Evolutionary conservation across 768 basidiomycete genomes (phyloP), one percentile per base, ranked within the genome.

Genomic region (Pulveroboletus sp.): DNA sequence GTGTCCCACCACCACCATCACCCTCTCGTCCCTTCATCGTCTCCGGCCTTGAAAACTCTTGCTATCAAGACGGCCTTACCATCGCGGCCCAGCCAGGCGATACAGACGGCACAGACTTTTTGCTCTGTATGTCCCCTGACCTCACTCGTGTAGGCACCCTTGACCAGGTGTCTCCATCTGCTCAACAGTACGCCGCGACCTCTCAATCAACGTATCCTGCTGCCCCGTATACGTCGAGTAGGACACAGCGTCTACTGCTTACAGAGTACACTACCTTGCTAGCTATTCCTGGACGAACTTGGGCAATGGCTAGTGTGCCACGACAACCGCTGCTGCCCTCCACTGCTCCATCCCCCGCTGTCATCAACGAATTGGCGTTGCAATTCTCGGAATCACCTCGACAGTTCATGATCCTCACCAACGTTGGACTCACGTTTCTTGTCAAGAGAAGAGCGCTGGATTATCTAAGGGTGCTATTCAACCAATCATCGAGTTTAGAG

Each of bases 401-500:
- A 40, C 86, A 91, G 59, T 95, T 94, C 64, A 81, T 97, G 75
- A 78, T 97, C 49, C 69, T 97, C 50, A 92, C 87, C 21, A 94
- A 92, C 58, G 85, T 84, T 16, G 94, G 93, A 5, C 66, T 97
- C 51, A 87, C 85, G 17, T 85, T 90, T 63, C 72, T 95, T 45
- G 75, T 77, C 23, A 90, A 93, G 69, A 78, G 90, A 47, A 79
- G 93, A 36, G 84, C 94, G 6, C 66, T 95, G 42, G 95, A 98
- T 64, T 87, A 89, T 52, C 69, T 97, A 45, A 81, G 79, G 81
- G 81, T 19, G 85, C 81, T 51, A 75, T 83, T 12, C 86, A 89
- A 59, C 79, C 88, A n/a, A 82, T 93, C 47, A 80, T 86, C 33
- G 83, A 87, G 47, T 93, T 94, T 63, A 76, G 86, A 44, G 85